Percentiles rank a stretch among this genome's conserved stretches.
These are phyloP conservation scores for Sarocladiaceae sp. DNA, from an alignment of 2,329 filamentous ascomycete species.

Conservation along the genomic window DNA sequence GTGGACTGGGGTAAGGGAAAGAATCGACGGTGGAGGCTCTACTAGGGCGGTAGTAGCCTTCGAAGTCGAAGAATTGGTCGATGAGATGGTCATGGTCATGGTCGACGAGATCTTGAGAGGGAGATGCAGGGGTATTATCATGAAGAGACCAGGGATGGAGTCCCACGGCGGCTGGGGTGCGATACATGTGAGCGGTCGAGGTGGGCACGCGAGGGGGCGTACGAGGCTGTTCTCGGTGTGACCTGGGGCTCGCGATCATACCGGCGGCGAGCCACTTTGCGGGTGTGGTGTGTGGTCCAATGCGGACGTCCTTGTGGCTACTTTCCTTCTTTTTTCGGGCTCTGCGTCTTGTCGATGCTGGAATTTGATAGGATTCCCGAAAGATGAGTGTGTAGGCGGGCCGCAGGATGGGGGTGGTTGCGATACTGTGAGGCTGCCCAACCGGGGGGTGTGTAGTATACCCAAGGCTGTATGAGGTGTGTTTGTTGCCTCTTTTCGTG, in stretches of 20 bases:
- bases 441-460: constrained; percentile 4
- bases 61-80: constrained; percentile 5
- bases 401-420: constrained; percentile 7
- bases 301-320: constrained; percentile 1
- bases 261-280: constrained; percentile 7
- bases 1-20: constrained; percentile 7
- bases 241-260: constrained; percentile 8
- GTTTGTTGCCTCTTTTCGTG: not conserved
- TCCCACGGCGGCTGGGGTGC: constrained; percentile 5
- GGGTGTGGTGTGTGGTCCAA: constrained; percentile 7
- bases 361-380: constrained; percentile 3
- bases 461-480: too few species aligned
- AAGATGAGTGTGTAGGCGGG: not conserved
- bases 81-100: constrained; percentile 3
- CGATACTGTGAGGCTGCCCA: constrained; percentile 7
- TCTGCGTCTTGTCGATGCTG: not conserved
- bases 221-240: constrained; percentile 8
- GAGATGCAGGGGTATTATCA: constrained; percentile 7
- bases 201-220: constrained; percentile 6
- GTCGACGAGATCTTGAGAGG: not conserved
- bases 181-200: constrained; percentile 5
- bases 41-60: constrained; percentile 5
- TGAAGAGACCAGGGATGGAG: not conserved
- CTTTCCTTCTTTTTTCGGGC: not conserved
- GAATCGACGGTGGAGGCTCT: not conserved